phyloP scores from a whole-genome alignment of 2,329 filamentous ascomycete genomes.

The Diaporthe destruens region DNA sequence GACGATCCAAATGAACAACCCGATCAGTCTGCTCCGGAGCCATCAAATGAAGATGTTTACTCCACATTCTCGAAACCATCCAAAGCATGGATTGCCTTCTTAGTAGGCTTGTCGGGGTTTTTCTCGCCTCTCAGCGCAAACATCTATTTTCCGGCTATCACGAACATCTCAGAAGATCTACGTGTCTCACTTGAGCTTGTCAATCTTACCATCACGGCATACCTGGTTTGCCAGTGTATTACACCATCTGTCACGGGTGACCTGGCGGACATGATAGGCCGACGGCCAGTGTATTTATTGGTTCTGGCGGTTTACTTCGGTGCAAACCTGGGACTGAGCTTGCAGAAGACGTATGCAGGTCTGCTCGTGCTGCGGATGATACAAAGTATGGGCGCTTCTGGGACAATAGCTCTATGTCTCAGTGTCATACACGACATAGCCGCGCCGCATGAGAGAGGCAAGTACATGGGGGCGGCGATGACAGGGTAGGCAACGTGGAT shows the following conservation, averaged over 20 bases:
- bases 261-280: constrained; percentile 41
- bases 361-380: constrained; percentile 15
- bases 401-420: neutral
- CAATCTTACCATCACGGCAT: neutral
- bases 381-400: constrained; percentile 15
- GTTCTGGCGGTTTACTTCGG: constrained; percentile 1
- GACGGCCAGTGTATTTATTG: constrained; percentile 28
- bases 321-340: neutral
- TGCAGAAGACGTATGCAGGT: constrained; percentile 2
- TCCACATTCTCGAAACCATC: too few relatives aligned
- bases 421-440: constrained; percentile 6
- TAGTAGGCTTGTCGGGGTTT: too few relatives aligned
- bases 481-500: too few relatives aligned
- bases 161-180: neutral
- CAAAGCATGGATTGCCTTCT: too few relatives aligned
- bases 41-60: too few relatives aligned
- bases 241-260: neutral
- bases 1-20: too few relatives aligned
- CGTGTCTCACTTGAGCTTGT: constrained; percentile 2
- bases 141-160: too few relatives aligned
- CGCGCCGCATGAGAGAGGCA: neutral
- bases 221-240: neutral
- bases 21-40: too few relatives aligned
- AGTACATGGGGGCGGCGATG: too few relatives aligned
- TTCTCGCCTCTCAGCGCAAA: too few relatives aligned